These are phyloP conservation scores for Falciphora oryzae DNA, from an alignment of 2,329 filamentous ascomycete species.

Conservation along the genomic window DNA sequence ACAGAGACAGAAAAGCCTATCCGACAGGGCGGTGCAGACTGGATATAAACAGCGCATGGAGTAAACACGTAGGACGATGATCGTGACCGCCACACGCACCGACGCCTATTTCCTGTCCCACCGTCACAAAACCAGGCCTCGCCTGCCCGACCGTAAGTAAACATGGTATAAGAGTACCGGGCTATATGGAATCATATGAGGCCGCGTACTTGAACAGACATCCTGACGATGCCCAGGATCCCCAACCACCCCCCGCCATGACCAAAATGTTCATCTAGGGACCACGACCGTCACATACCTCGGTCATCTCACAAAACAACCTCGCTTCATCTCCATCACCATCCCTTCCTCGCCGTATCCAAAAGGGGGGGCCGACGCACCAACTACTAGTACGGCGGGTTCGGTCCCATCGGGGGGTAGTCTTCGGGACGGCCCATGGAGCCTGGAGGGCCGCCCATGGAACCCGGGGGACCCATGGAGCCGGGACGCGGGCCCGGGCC, in stretches of 20 bases:
- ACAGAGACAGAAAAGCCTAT: background rate
- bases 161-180: background rate
- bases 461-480: constrained; percentile 21
- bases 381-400: constrained; percentile 41
- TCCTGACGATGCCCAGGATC: background rate
- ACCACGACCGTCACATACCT: background rate
- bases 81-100: background rate
- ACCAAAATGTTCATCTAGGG: background rate
- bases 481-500: constrained; percentile 17
- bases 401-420: constrained; percentile 42
- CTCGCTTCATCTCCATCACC: too few relatives aligned
- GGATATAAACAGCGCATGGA: background rate
- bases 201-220: background rate
- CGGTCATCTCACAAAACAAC: background rate
- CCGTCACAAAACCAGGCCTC: background rate
- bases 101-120: background rate
- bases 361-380: too few relatives aligned
- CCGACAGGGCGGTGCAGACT: background rate
- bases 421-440: constrained; percentile 38
- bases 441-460: constrained; percentile 8
- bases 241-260: background rate
- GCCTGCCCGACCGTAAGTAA: background rate
- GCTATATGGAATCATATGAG: background rate
- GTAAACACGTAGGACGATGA: background rate
- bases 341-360: too few relatives aligned